phyloP scores from a whole-genome alignment of 306 rosid species.

The Prunus padus region DNA sequence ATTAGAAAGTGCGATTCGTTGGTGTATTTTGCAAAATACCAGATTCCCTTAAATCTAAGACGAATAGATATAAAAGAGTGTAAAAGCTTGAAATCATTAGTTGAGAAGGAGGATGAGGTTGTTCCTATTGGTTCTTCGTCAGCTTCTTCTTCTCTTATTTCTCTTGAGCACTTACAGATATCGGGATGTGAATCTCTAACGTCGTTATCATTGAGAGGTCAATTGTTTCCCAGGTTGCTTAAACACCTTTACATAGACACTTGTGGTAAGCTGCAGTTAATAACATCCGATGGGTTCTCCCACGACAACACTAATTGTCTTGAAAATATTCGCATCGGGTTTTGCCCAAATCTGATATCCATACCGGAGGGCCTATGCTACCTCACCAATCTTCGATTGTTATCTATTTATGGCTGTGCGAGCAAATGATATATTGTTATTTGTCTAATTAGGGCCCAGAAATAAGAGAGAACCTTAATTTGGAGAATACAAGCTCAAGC shows the following conservation, averaged over 20 bases:
- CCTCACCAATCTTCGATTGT: background rate
- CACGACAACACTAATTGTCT: background rate
- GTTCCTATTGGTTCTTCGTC: background rate
- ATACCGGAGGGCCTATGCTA: background rate
- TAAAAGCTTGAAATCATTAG: background rate
- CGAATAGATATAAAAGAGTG: fast-evolving
- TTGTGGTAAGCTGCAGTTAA: constrained; percentile 9
- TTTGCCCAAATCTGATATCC: background rate
- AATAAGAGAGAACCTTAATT: background rate
- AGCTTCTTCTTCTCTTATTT: background rate
- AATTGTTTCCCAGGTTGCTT: constrained; percentile 12
- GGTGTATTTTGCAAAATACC: background rate
- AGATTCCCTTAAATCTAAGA: background rate
- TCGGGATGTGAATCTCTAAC: constrained; percentile 18
- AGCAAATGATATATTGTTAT: too few species aligned
- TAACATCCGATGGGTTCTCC: background rate
- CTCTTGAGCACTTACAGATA: constrained; percentile 1
- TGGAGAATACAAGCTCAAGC: background rate
- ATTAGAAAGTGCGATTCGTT: background rate
- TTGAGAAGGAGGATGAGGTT: background rate
- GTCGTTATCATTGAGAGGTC: background rate
- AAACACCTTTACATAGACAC: background rate
- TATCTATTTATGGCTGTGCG: fast-evolving
- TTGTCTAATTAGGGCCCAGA: too few species aligned
- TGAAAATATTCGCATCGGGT: background rate